Evolutionary conservation across 2,329 filamentous ascomycete genomes (phyloP).

Genomic region (Pestalotiopsis sp.): DNA sequence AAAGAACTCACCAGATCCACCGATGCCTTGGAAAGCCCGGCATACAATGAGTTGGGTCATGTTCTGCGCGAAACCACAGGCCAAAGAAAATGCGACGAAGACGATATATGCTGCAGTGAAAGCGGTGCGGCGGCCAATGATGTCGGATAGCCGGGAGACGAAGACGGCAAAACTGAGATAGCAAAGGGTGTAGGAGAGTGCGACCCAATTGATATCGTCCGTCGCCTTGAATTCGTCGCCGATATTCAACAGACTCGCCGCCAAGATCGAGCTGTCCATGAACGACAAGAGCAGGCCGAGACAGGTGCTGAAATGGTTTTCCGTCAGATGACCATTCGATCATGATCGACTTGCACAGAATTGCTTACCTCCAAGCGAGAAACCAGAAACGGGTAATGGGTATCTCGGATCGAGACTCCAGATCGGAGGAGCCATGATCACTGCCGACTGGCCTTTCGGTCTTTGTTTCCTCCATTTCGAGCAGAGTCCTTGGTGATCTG

Average conservation of each 20-base stretch:
- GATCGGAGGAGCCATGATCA: neutral
- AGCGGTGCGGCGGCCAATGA: slow-evolving; percentile 54
- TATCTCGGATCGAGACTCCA: neutral
- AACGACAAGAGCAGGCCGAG: slow-evolving; percentile 59
- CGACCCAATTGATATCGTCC: slow-evolving; percentile 53
- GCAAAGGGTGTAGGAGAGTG: slow-evolving; percentile 56
- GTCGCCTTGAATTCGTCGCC: slow-evolving; percentile 50
- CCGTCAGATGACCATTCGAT: slow-evolving; percentile 3
- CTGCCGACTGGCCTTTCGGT: neutral
- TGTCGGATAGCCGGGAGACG: slow-evolving; percentile 55
- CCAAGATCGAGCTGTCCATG: slow-evolving; percentile 62
- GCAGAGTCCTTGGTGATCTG: neutral
- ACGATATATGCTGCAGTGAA: slow-evolving; percentile 52
- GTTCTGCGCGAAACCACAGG: slow-evolving; percentile 48
- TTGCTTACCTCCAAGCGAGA: slow-evolving; percentile 6
- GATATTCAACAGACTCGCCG: slow-evolving; percentile 59
- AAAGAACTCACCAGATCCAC: slow-evolving; percentile 46
- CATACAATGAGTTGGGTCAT: slow-evolving; percentile 50
- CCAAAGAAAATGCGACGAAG: slow-evolving; percentile 59
- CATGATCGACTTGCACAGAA: slow-evolving; percentile 3
- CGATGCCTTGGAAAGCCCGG: slow-evolving; percentile 52
- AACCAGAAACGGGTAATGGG: slow-evolving; percentile 3
- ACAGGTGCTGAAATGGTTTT: slow-evolving; percentile 38
- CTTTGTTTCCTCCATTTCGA: neutral
- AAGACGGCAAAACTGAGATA: slow-evolving; percentile 60